These are phyloP conservation scores for Diplodia seriata DNA, from an alignment of 2,329 filamentous ascomycete species.

Conservation along the genomic window DNA sequence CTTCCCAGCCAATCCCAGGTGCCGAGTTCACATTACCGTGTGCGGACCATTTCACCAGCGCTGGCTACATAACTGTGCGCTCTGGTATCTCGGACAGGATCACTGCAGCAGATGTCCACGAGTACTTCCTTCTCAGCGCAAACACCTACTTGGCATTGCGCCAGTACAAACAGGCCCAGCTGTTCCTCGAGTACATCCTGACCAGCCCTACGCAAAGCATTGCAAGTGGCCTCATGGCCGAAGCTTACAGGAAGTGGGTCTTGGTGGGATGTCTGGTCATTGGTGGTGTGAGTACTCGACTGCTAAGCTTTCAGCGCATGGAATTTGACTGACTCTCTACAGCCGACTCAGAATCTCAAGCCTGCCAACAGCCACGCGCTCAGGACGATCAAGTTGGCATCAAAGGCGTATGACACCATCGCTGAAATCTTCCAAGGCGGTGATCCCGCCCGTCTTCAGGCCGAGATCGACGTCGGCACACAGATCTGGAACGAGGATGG, in stretches of 20 bases:
- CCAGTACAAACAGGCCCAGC: conserved; percentile 52
- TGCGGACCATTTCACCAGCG: conserved; percentile 53
- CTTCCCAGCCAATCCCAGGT: conserved; percentile 48
- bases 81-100: conserved; percentile 65
- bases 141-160: conserved; percentile 55
- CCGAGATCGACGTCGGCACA: conserved; percentile 67
- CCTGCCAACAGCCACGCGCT: conserved; percentile 61
- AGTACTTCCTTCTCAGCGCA: conserved; percentile 60
- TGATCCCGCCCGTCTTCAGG: conserved; percentile 65
- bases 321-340: conserved; percentile 1
- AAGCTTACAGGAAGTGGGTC: conserved; percentile 92
- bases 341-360: conserved; percentile 61
- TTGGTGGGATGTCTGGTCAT: conserved; percentile 75
- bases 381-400: conserved; percentile 64
- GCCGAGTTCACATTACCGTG: conserved; percentile 49
- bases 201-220: conserved; percentile 70
- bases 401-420: conserved; percentile 74
- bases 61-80: conserved; percentile 65
- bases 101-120: conserved; percentile 60
- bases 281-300: conserved; percentile 61
- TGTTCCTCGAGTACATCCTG: conserved; percentile 60
- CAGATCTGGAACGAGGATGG: conserved; percentile 72
- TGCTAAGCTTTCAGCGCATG: too few species aligned
- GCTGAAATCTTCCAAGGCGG: conserved; percentile 71
- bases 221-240: conserved; percentile 79